A percentile compares a stretch with the other conserved stretches of the same genome.
phyloP scores from a whole-genome alignment of 495 filamentous ascomycete species.

The Xylaria scruposa region DNA sequence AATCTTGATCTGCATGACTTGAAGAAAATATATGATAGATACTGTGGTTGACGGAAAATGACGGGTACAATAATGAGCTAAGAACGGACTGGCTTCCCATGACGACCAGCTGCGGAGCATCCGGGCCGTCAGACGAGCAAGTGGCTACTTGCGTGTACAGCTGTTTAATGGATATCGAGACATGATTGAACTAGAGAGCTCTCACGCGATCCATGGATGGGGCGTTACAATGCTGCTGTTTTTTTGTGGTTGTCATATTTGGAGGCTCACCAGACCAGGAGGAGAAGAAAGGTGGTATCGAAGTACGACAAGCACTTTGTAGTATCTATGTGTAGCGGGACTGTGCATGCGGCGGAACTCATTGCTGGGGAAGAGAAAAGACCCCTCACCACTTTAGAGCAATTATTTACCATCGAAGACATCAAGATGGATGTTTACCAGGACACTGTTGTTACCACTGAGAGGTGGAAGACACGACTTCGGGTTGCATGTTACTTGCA shows the following conservation, averaged over 20 bases:
- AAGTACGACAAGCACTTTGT: conserved; percentile 23
- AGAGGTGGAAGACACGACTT: background rate
- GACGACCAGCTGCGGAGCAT: conserved; percentile 1
- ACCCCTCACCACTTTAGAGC: background rate
- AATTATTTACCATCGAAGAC: background rate
- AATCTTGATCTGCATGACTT: conserved; percentile 27
- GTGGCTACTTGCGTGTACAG: conserved; percentile 24
- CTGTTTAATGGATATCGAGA: conserved; percentile 44
- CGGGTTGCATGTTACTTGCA: background rate
- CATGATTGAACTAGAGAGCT: conserved; percentile 46
- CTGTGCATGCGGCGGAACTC: conserved; percentile 22
- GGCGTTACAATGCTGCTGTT: conserved; percentile 36
- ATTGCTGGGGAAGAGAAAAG: background rate
- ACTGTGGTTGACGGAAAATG: conserved; percentile 18
- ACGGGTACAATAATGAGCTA: conserved; percentile 26
- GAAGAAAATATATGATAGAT: conserved; percentile 31
- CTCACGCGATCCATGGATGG: conserved; percentile 32
- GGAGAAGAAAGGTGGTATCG: conserved; percentile 2
- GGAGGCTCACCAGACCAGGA: conserved; percentile 23
- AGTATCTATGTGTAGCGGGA: conserved; percentile 26
- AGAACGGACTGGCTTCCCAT: conserved; percentile 19
- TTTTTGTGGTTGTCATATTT: conserved; percentile 28
- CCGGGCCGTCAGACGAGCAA: conserved; percentile 20
- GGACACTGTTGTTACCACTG: background rate
- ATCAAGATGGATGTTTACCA: background rate